Conservation (phyloP, 495 filamentous ascomycete species). For the Parathielavia appendiculata region DNA sequence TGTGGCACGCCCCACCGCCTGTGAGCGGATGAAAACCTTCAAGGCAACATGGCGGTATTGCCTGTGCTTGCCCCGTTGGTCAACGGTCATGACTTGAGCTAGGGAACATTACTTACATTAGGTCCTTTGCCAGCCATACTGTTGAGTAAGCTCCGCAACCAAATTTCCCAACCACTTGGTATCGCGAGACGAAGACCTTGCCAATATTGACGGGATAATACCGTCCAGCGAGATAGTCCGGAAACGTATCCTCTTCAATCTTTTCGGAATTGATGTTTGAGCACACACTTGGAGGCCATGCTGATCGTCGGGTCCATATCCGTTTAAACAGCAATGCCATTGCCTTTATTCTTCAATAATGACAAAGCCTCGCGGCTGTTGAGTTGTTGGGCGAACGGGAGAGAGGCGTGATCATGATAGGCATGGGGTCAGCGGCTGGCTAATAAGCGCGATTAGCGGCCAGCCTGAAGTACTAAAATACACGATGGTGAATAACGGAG, state of each 20-base stretch:
- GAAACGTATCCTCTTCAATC: conserved; percentile 39
- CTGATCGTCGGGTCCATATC: neutral
- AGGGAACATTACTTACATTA: conserved; percentile 29
- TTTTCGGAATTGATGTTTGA: neutral
- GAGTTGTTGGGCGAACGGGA: neutral
- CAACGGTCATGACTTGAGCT: too few relatives aligned
- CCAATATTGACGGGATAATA: conserved; percentile 50
- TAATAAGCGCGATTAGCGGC: too few relatives aligned
- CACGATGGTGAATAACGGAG: too few relatives aligned
- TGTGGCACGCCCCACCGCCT: conserved; percentile 10
- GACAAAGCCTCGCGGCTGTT: neutral
- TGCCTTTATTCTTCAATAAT: too few relatives aligned
- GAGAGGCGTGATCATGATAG: too few relatives aligned
- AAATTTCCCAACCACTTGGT: conserved; percentile 49
- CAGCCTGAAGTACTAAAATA: too few relatives aligned
- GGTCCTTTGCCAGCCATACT: conserved; percentile 50
- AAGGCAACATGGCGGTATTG: conserved; percentile 37
- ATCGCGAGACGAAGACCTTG: conserved; percentile 43
- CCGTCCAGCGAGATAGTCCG: conserved; percentile 37
- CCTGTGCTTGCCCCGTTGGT: conserved; percentile 17
- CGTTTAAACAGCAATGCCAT: neutral
- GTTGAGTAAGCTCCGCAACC: conserved; percentile 52
- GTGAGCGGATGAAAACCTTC: conserved; percentile 37
- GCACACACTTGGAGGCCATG: neutral
- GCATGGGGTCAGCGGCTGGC: too few relatives aligned